phyloP scores from a whole-genome alignment of 306 rosid genomes.

The Trifolium fragiferum region DNA sequence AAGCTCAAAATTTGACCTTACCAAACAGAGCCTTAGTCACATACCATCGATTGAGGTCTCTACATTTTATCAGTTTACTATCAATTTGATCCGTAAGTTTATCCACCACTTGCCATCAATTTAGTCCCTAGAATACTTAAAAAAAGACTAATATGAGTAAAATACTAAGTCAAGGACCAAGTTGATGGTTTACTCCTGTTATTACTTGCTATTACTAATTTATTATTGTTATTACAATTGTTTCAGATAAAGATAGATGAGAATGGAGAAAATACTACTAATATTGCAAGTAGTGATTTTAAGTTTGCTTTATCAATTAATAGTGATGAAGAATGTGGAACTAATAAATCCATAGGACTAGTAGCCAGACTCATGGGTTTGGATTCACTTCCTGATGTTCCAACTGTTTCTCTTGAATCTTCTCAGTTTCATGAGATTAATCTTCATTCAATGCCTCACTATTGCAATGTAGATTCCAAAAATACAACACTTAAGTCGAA shows the following conservation, averaged over 20 bases:
- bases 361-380: slow-evolving; percentile 95
- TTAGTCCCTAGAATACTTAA: too few species aligned
- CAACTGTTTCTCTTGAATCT: slow-evolving; percentile 26
- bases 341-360: slow-evolving; percentile 60
- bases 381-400: slow-evolving; percentile 78
- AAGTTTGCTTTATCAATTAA: slow-evolving; percentile 50
- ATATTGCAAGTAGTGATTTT: slow-evolving; percentile 56
- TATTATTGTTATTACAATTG: slow-evolving; percentile 19
- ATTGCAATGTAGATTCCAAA: slow-evolving; percentile 43
- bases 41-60: too few species aligned
- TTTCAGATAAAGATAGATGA: slow-evolving; percentile 67
- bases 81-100: too few species aligned
- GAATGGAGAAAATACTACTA: slow-evolving; percentile 60
- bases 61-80: too few species aligned
- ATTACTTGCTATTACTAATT: background rate
- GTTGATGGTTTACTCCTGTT: too few species aligned
- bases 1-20: too few species aligned
- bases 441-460: slow-evolving; percentile 46
- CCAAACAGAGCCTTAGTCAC: too few species aligned
- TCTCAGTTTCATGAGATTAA: slow-evolving; percentile 40
- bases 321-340: slow-evolving; percentile 63
- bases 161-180: too few species aligned
- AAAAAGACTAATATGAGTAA: too few species aligned
- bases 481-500: slow-evolving; percentile 56
- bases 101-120: too few species aligned